Evolutionary conservation across 176 grass and related monocot genomes (phyloP).

Genomic region (Carex littledalei): DNA sequence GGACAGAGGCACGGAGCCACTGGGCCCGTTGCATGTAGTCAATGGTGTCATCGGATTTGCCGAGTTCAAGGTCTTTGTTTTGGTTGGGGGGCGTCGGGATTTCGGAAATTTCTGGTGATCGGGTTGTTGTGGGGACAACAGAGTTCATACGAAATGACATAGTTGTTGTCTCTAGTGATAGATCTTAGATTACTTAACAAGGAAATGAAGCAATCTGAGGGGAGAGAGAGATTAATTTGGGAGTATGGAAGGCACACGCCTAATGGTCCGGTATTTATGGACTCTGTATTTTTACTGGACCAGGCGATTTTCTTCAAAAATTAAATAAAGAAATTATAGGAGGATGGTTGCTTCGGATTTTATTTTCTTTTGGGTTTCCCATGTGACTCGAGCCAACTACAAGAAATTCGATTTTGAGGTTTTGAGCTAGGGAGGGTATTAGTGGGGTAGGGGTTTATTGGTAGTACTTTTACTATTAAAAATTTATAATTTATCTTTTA

Average conservation of each 20-base stretch:
- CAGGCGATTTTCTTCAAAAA: not conserved
- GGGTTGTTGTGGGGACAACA: slow-evolving; percentile 27
- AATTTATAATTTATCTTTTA: not conserved
- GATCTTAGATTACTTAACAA: not conserved
- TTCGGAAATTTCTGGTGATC: not conserved
- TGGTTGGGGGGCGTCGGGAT: not conserved
- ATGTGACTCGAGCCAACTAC: not conserved
- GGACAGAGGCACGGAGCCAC: slow-evolving; percentile 91
- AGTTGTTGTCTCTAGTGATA: slow-evolving; percentile 4
- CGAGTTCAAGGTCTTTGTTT: not conserved
- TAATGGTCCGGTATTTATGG: slow-evolving; percentile 31
- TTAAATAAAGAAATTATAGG: not conserved
- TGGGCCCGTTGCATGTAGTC: slow-evolving; percentile 84
- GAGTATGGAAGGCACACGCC: slow-evolving; percentile 70
- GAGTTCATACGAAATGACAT: slow-evolving; percentile 45
- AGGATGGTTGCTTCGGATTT: not conserved
- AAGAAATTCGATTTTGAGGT: not conserved
- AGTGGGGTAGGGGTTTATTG: not conserved
- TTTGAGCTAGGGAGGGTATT: not conserved
- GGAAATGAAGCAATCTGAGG: not conserved
- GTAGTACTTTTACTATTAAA: not conserved
- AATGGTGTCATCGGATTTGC: not conserved
- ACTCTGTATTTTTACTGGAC: not conserved
- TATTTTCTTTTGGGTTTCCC: not conserved
- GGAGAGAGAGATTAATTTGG: not conserved